Conservation (phyloP, 768 basidiomycete genomes). For the Leccinum aurantiacum region DNA sequence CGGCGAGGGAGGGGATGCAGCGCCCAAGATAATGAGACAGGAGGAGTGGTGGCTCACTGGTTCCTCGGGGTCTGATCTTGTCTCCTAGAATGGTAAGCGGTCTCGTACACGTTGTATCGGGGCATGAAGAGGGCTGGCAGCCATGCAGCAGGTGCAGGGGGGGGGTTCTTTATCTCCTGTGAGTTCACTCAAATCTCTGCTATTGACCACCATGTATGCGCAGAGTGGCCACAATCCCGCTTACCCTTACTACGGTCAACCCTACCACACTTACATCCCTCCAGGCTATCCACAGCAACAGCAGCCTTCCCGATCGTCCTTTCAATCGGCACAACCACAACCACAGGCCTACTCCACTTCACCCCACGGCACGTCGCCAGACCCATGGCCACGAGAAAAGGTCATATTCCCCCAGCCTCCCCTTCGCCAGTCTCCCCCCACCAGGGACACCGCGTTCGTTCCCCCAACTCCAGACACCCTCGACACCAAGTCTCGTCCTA, state of each 20-base stretch:
- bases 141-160: constrained; percentile 22
- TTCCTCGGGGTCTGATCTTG: background rate
- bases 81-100: constrained; percentile 36
- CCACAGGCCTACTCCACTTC: constrained; percentile 28
- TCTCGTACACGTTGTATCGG: constrained; percentile 27
- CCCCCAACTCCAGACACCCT: constrained; percentile 25
- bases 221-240: constrained; percentile 37
- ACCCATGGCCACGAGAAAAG: constrained; percentile 37
- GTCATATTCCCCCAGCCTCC: constrained; percentile 29
- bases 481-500: constrained; percentile 31
- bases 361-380: constrained; percentile 33
- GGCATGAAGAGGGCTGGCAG: constrained; percentile 12
- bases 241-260: constrained; percentile 49
- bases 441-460: constrained; percentile 18
- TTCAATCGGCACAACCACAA: constrained; percentile 9
- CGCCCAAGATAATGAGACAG: background rate
- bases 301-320: background rate
- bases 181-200: background rate
- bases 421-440: constrained; percentile 18
- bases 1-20: background rate
- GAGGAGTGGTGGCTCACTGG: background rate
- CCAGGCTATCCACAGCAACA: constrained; percentile 25
- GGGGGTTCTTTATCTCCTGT: constrained; percentile 13
- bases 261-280: constrained; percentile 38
- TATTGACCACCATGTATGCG: constrained; percentile 19